Evolutionary conservation across 176 grass and related monocot genomes (phyloP), one percentile per base, ranked within the genome.

Genomic region (Ensete ventricosum): DNA sequence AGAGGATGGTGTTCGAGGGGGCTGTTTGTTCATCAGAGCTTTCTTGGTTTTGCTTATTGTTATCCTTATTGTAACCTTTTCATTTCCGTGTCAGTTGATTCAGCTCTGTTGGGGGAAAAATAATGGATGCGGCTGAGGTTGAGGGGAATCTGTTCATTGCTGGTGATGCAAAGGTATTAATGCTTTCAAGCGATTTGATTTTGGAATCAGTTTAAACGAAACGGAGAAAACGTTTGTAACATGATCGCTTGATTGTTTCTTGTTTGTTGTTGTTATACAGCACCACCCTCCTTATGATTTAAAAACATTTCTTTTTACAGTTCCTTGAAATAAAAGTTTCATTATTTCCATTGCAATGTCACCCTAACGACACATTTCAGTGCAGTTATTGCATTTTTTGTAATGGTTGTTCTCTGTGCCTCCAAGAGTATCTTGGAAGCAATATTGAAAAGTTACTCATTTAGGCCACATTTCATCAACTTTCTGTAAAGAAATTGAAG

Each of bases 111-210:
- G 24, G 9, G 9, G 72, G 14, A 21, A 26, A 11, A 27, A 9
- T 55, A 16, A 74, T 74, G 72, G 72, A 74, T 53, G 23, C 52
- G 52, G 23, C 53, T 13, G 72, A 55, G 14, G 52, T 57, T 1
- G 72, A 57, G 25, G 72, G 53, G 52, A 27, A 50, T 17, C 14
- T 74, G 3, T 55, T 74, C 72, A 27, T 74, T 16, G 72, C 72
- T 17, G 52, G 52, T 19, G 72, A 74, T 19, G 52, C 72, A 74
- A 74, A 74, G 72, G 72, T 74, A 74, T 55, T 55, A 50, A 8
- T 25, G 63, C 57, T 20, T 60, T 60, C 57, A 26, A 2, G 22
- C 1, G 23, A 26, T 65, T 70, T 52, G 9, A 49, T 70, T 49
- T 12, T 51, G 63, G 63, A 70, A 50, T 17, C 50, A 9, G 57